A percentile compares a stretch with the other conserved stretches of the same genome.
Conservation (phyloP, 2,329 filamentous ascomycete genomes). For the Onygena corvina region DNA sequence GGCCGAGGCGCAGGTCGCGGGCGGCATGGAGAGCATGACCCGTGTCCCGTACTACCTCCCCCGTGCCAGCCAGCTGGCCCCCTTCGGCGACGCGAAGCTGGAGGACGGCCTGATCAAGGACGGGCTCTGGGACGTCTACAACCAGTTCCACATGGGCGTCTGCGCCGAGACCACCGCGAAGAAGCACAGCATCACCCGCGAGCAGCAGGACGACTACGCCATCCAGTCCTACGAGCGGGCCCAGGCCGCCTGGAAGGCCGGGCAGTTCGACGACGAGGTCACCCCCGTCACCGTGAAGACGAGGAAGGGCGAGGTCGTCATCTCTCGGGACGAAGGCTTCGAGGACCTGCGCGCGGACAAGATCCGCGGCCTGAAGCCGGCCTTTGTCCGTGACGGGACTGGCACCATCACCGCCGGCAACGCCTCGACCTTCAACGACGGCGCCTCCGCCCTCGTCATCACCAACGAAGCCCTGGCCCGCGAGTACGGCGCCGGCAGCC, state of each 20-base stretch:
- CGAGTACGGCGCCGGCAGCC: slow-evolving; percentile 62
- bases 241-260: slow-evolving; percentile 74
- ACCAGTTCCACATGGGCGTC: slow-evolving; percentile 94
- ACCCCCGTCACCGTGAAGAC: slow-evolving; percentile 73
- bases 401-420: slow-evolving; percentile 93
- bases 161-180: slow-evolving; percentile 93
- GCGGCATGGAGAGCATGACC: slow-evolving; percentile 98
- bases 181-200: slow-evolving; percentile 64
- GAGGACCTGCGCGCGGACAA: slow-evolving; percentile 78
- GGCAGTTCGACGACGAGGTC: slow-evolving; percentile 80
- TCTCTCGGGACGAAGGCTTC: slow-evolving; percentile 80
- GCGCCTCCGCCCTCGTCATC: slow-evolving; percentile 78
- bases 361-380: slow-evolving; percentile 74
- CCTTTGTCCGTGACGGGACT: slow-evolving; percentile 72
- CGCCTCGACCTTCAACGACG: slow-evolving; percentile 87
- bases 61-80: slow-evolving; percentile 65
- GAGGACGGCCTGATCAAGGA: slow-evolving; percentile 92
- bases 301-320: slow-evolving; percentile 67
- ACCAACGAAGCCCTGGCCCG: slow-evolving; percentile 69
- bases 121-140: slow-evolving; percentile 90
- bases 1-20: slow-evolving; percentile 76
- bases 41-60: slow-evolving; percentile 82
- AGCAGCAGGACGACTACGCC: slow-evolving; percentile 84
- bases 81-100: slow-evolving; percentile 77
- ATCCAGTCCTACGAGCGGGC: slow-evolving; percentile 81